Conservation (phyloP, 2,329 filamentous ascomycete genomes). For the Monascus ruber region DNA sequence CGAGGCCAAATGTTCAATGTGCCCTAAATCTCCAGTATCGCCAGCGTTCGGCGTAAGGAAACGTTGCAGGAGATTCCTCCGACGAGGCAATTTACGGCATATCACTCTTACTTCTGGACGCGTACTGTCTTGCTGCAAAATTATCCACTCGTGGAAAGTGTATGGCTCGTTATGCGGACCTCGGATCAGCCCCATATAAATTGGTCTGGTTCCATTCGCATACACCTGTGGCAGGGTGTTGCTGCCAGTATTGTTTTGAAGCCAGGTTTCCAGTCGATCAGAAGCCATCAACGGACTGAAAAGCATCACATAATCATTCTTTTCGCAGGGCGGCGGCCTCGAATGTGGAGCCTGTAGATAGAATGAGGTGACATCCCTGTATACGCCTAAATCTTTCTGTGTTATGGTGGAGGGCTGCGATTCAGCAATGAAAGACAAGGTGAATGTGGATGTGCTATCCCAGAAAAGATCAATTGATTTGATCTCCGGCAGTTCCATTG, state of each 20-base stretch:
- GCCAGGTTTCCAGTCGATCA: slow-evolving; percentile 11
- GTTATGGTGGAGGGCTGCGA: slow-evolving; percentile 4
- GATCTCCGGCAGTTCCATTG: slow-evolving; percentile 7
- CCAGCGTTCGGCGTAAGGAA: slow-evolving; percentile 1
- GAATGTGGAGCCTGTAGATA: slow-evolving; percentile 15
- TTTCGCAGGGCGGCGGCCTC: not conserved
- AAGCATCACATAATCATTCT: slow-evolving; percentile 15
- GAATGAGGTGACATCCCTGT: slow-evolving; percentile 21
- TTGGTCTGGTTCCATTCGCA: slow-evolving; percentile 1
- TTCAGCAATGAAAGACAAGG: slow-evolving; percentile 7
- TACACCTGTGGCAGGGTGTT: slow-evolving; percentile 13
- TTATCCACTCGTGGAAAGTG: slow-evolving; percentile 15
- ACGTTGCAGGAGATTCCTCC: slow-evolving; percentile 17
- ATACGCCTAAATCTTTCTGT: slow-evolving; percentile 11
- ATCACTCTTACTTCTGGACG: slow-evolving; percentile 11
- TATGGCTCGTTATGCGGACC: slow-evolving; percentile 16
- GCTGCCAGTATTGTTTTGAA: slow-evolving; percentile 9
- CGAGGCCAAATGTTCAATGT: not conserved
- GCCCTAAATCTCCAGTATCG: slow-evolving; percentile 1
- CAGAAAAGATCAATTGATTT: slow-evolving; percentile 17
- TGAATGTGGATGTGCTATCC: slow-evolving; percentile 12
- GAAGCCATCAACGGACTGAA: slow-evolving; percentile 14
- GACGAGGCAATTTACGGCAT: slow-evolving; percentile 14
- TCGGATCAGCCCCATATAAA: slow-evolving; percentile 15
- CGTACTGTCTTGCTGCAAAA: slow-evolving; percentile 1